These are phyloP conservation scores for Picea abies DNA, from an alignment of 83 land plant species.

Conservation along the genomic window DNA sequence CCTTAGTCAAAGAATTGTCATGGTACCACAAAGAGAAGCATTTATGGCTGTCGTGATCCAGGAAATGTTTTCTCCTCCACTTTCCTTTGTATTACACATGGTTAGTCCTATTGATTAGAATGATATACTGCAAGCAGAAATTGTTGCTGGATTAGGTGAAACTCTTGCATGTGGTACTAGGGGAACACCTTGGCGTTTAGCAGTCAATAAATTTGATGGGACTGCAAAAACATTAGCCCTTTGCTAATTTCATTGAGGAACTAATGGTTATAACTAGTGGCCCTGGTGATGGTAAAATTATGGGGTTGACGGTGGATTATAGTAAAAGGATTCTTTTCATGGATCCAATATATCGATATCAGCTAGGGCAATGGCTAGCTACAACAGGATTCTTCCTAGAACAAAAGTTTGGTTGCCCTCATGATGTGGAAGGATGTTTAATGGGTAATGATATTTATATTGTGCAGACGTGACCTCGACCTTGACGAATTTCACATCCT, in stretches of 20 bases:
- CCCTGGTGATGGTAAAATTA: conserved; percentile 76
- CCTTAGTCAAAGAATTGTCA: conserved; percentile 84
- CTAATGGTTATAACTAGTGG: conserved; percentile 59
- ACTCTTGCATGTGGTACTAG: conserved; percentile 94
- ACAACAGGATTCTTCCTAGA: conserved; percentile 84
- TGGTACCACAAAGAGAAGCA: conserved; percentile 80
- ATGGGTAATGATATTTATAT: conserved; percentile 83
- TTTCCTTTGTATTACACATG: conserved; percentile 95
- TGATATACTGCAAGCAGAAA: conserved; percentile 76
- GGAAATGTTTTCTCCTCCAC: conserved; percentile 86
- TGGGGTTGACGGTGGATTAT: conserved; percentile 69
- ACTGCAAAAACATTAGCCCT: conserved; percentile 69
- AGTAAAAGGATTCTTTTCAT: conserved; percentile 70
- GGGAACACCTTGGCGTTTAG: conserved; percentile 90
- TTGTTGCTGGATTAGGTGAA: conserved; percentile 92
- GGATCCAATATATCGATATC: conserved; percentile 51
- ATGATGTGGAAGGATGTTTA: conserved; percentile 93
- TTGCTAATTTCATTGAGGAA: conserved; percentile 96
- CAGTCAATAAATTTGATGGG: conserved; percentile 79
- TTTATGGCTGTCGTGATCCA: conserved; percentile 94
- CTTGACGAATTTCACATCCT: conserved; percentile 15
- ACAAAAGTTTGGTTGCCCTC: conserved; percentile 80
- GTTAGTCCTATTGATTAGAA: conserved; percentile 79
- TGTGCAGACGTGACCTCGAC: conserved; percentile 31
- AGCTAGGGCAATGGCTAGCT: conserved; percentile 72